Base-by-base conservation (phyloP, 2,329 filamentous ascomycete species). In the Mollisiaceae sp. region DNA sequence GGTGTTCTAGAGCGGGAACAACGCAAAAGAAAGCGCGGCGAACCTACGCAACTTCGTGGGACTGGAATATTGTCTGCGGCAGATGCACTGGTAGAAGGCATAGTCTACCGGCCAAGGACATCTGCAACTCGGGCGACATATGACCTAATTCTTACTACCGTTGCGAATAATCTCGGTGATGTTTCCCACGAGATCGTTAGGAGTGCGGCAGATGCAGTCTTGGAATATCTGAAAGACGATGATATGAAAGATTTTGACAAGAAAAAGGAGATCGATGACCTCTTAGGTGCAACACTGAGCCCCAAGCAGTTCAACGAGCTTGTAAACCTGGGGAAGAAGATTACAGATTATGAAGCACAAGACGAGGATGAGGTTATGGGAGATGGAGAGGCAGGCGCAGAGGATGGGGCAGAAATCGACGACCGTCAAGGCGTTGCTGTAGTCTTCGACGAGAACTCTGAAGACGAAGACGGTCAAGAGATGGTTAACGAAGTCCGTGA, bases 181-280 rank as follows among this genome's bases (percentile, higher is more conserved):
- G 94, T 98, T 15, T 90, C 94, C 1, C 91, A 96, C 69, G 92
- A 96, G 75, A 90, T 97, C 61, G 93, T 97, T 54, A 88, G 93
- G 72, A 99, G 95, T 78, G 96, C 95, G 18, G 94, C 95, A 15
- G 95, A 99, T 77, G 93, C 92, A 2, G 89, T 94, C 2, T 78
- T 99, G 61, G 95, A 99, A 77, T 93, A 91, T 69, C 82, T 99
- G 54, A 99, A 99, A 79, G 94, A 98, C 72, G 94, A 97, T 69
- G 91, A 94, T 69, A 83, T 97, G 81, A 98, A 98, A 78, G 95
- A 99, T 77, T 92, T 97, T 66, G 95, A 99, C 77, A 97, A 96
- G 83, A 99, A 99, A 83, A 97, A 94, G 80, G 93, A 97, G 77
- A 88, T 98, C 52, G 95, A 99, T 73, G 95, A 98, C 70, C 88